phyloP scores from a whole-genome alignment of 495 filamentous ascomycete species.

The Aspergillus sclerotioniger region DNA sequence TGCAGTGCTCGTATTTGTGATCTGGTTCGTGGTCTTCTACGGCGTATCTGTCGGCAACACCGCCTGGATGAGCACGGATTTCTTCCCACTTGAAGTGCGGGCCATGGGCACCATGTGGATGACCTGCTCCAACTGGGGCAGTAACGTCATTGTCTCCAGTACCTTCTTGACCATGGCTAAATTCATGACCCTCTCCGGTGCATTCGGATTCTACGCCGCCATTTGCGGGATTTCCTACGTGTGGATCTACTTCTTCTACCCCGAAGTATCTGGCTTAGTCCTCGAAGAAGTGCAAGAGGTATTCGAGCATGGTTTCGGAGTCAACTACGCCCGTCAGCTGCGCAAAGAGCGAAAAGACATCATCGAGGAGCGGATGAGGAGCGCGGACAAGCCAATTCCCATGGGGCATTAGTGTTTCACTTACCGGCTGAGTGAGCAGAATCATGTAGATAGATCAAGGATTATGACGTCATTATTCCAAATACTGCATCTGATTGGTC shows the following conservation, averaged over 20 bases:
- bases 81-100: slow-evolving; percentile 52
- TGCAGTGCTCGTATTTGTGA: slow-evolving; percentile 47
- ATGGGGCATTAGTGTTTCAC: neutral
- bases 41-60: slow-evolving; percentile 46
- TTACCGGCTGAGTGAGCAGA: too few relatives aligned
- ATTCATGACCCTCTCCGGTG: slow-evolving; percentile 44
- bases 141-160: slow-evolving; percentile 52
- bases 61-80: slow-evolving; percentile 51
- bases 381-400: neutral
- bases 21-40: slow-evolving; percentile 50
- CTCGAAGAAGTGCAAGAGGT: slow-evolving; percentile 51
- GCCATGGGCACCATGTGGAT: slow-evolving; percentile 54
- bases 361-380: slow-evolving; percentile 14
- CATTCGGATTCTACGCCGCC: slow-evolving; percentile 53
- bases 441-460: too few relatives aligned
- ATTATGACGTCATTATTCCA: too few relatives aligned
- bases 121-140: slow-evolving; percentile 50
- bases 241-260: slow-evolving; percentile 49
- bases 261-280: slow-evolving; percentile 47
- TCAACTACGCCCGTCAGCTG: slow-evolving; percentile 37
- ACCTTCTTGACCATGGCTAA: slow-evolving; percentile 53
- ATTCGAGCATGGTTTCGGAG: slow-evolving; percentile 48
- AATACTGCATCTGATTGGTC: too few relatives aligned
- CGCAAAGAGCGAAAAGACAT: slow-evolving; percentile 27
- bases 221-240: slow-evolving; percentile 49